A percentile compares a stretch with the other conserved stretches of the same genome.
phyloP scores from a whole-genome alignment of 495 filamentous ascomycete genomes.

The Rostrohypoxylon terebratum region DNA sequence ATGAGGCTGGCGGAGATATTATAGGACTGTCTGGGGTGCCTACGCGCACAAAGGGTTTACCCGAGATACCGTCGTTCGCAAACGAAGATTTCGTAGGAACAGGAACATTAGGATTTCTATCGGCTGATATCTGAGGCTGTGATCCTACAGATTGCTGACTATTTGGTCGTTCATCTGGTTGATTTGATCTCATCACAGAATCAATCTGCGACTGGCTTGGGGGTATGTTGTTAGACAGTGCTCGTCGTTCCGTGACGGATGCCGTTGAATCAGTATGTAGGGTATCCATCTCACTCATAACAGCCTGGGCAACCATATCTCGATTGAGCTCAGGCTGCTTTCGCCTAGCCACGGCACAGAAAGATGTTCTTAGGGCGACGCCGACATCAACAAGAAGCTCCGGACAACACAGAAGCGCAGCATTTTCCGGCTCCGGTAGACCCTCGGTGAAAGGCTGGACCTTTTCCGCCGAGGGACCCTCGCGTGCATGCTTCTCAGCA shows the following conservation, averaged over 20 bases:
- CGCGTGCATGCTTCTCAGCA: slow-evolving; percentile 49
- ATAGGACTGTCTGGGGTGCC: slow-evolving; percentile 43
- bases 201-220: slow-evolving; percentile 37
- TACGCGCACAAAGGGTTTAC: slow-evolving; percentile 60
- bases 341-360: slow-evolving; percentile 59
- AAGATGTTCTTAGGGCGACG: slow-evolving; percentile 57
- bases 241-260: slow-evolving; percentile 30
- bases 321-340: slow-evolving; percentile 52
- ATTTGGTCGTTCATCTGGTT: slow-evolving; percentile 29
- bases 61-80: slow-evolving; percentile 59
- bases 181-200: slow-evolving; percentile 22
- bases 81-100: slow-evolving; percentile 48
- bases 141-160: slow-evolving; percentile 24
- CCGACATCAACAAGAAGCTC: slow-evolving; percentile 57
- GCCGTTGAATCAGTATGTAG: slow-evolving; percentile 41
- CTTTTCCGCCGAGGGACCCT: slow-evolving; percentile 47
- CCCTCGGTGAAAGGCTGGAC: slow-evolving; percentile 48
- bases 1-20: slow-evolving; percentile 44
- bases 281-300: slow-evolving; percentile 56
- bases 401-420: slow-evolving; percentile 53
- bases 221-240: slow-evolving; percentile 36
- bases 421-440: slow-evolving; percentile 34
- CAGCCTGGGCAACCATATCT: slow-evolving; percentile 55
- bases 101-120: slow-evolving; percentile 26
- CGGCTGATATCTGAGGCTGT: slow-evolving; percentile 16